Percentiles rank a stretch among this genome's conserved stretches.
phyloP scores from a whole-genome alignment of 306 rosid species.

The Quillaja saponaria region DNA sequence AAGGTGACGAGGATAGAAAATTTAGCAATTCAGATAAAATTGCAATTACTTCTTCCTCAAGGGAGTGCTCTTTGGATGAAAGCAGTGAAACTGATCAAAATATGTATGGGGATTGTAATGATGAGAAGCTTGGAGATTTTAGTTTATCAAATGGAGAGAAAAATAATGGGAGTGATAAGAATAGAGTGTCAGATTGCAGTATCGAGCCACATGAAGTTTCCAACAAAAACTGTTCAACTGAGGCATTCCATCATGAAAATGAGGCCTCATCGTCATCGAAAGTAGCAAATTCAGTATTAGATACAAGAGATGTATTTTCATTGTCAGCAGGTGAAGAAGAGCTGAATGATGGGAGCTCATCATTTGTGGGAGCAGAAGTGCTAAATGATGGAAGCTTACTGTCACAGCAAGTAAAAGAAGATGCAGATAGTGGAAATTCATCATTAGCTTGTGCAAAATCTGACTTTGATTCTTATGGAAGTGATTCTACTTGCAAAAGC shows the following conservation, averaged over 20 bases:
- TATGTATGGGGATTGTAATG: conserved; percentile 26
- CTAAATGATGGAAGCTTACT: conserved; percentile 26
- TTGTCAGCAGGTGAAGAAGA: too few species aligned
- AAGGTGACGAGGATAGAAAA: conserved; percentile 35
- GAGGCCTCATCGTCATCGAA: conserved; percentile 37
- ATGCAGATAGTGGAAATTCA: conserved; percentile 19
- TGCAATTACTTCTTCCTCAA: conserved; percentile 41
- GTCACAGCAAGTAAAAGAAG: conserved; percentile 30
- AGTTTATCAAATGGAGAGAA: conserved; percentile 44
- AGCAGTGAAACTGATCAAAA: conserved; percentile 35
- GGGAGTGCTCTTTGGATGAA: conserved; percentile 37
- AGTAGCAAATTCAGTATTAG: conserved; percentile 37
- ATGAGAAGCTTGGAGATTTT: conserved; percentile 36
- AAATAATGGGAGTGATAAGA: conserved; percentile 37
- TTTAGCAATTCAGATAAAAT: conserved; percentile 28
- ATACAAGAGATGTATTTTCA: too few species aligned
- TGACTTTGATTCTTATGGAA: conserved; percentile 31
- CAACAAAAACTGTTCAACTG: conserved; percentile 37
- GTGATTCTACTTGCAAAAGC: conserved; percentile 41
- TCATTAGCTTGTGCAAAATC: conserved; percentile 29
- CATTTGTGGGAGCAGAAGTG: conserved; percentile 36
- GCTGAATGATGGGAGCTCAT: conserved; percentile 24
- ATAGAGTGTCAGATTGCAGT: conserved; percentile 33
- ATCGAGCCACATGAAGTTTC: conserved; percentile 43
- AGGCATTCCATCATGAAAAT: conserved; percentile 43